Evolutionary conservation across 208 protist species (phyloP).

Genomic region (Acanthamoeba lenticulata): DNA sequence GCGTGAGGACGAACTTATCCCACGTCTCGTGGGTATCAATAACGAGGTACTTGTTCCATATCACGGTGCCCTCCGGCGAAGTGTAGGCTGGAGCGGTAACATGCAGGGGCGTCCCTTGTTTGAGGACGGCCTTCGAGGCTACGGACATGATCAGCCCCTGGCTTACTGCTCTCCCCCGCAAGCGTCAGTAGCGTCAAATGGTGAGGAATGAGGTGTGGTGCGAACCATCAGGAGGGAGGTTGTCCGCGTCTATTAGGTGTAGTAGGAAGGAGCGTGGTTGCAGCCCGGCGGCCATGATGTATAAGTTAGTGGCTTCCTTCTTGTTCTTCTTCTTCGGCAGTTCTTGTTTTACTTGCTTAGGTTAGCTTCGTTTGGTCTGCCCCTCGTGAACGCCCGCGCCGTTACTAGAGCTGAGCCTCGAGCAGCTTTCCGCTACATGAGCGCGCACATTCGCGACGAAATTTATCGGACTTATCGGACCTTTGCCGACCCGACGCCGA

Average conservation of each 20-base stretch:
- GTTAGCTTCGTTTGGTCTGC: neutral
- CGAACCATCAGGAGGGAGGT: neutral
- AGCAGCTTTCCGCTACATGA: too few relatives aligned
- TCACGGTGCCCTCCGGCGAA: neutral
- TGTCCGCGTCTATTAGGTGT: neutral
- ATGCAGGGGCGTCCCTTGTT: neutral
- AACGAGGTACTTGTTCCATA: neutral
- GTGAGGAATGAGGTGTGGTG: too few relatives aligned
- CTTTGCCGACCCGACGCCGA: too few relatives aligned
- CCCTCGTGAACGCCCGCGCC: too few relatives aligned
- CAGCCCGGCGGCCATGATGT: neutral
- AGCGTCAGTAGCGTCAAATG: too few relatives aligned
- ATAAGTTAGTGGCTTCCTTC: neutral
- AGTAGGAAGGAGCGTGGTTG: neutral
- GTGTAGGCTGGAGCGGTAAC: neutral
- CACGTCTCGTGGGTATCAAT: neutral
- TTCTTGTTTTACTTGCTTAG: neutral
- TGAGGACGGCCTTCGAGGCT: neutral
- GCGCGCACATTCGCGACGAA: too few relatives aligned
- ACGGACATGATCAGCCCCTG: neutral
- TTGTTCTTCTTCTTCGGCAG: neutral
- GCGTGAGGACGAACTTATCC: constrained; percentile 38
- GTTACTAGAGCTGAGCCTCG: too few relatives aligned
- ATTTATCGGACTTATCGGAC: too few relatives aligned
- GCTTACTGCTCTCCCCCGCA: neutral